Evolutionary conservation across 176 grass and related monocot species (phyloP).

Genomic region (Oryza officinalis): DNA sequence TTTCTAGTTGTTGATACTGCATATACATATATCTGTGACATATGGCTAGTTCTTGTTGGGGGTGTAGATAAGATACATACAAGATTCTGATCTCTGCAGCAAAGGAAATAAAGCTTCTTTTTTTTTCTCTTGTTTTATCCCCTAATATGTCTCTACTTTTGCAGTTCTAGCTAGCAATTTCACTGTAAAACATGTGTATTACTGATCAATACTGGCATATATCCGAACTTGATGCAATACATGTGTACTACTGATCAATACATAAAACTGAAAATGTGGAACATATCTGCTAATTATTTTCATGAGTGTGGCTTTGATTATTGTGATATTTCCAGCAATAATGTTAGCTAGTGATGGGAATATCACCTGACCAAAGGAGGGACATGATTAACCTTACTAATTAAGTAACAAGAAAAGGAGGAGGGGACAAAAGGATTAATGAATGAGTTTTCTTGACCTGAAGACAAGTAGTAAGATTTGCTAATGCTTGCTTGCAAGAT

Average conservation of each 20-base stretch:
- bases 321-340: neutral
- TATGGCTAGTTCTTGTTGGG: neutral
- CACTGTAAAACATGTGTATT: neutral
- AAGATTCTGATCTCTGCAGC: neutral
- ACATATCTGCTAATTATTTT: neutral
- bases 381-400: neutral
- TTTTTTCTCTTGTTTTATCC: neutral
- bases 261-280: neutral
- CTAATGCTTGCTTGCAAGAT: constrained; percentile 48
- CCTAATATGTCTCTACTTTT: neutral
- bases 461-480: neutral
- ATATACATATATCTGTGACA: neutral
- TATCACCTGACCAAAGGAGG: neutral
- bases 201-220: neutral
- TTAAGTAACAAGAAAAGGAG: neutral
- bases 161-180: neutral
- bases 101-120: neutral
- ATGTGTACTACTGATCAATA: neutral
- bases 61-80: neutral
- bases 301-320: neutral
- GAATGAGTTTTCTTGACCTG: neutral
- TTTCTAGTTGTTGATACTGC: neutral
- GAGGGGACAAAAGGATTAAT: neutral
- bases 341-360: neutral
- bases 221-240: neutral